A percentile compares a stretch with the other conserved stretches of the same genome.
phyloP scores from a whole-genome alignment of 805 yeast genomes.

The Myxozyma udenii region DNA sequence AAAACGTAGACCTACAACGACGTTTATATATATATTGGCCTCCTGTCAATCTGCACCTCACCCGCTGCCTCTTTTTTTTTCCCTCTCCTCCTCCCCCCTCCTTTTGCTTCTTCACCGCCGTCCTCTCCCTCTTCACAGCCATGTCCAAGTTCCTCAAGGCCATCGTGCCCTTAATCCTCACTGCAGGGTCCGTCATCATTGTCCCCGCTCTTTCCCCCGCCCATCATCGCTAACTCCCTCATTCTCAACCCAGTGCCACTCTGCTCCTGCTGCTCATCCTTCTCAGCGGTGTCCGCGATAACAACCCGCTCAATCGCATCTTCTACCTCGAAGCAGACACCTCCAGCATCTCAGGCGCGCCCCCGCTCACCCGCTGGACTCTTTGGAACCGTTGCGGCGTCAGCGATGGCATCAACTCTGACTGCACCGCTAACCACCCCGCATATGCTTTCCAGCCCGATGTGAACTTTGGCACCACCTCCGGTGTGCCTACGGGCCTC shows the following conservation, averaged over 20 bases:
- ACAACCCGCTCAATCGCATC: conserved; percentile 58
- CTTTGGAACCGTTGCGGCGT: conserved; percentile 64
- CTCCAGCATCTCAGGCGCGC: conserved; percentile 45
- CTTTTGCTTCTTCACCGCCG: neutral
- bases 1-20: too few species aligned
- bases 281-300: conserved; percentile 58
- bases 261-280: conserved; percentile 60
- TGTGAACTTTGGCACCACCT: conserved; percentile 60
- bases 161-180: conserved; percentile 23
- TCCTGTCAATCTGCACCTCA: neutral
- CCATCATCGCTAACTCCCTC: conserved; percentile 5
- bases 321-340: conserved; percentile 84
- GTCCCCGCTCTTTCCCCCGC: neutral
- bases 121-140: conserved; percentile 8
- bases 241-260: conserved; percentile 45
- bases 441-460: conserved; percentile 85
- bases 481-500: conserved; percentile 56
- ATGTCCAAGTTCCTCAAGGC: conserved; percentile 6
- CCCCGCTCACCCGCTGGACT: conserved; percentile 67
- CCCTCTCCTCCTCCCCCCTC: neutral
- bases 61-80: neutral
- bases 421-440: conserved; percentile 57
- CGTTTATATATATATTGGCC: too few species aligned
- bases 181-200: conserved; percentile 25
- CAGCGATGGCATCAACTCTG: conserved; percentile 44